Evolutionary conservation across 192 early-diverging fungal genomes (phyloP).

Genomic region (Umbelopsis vinacea): DNA sequence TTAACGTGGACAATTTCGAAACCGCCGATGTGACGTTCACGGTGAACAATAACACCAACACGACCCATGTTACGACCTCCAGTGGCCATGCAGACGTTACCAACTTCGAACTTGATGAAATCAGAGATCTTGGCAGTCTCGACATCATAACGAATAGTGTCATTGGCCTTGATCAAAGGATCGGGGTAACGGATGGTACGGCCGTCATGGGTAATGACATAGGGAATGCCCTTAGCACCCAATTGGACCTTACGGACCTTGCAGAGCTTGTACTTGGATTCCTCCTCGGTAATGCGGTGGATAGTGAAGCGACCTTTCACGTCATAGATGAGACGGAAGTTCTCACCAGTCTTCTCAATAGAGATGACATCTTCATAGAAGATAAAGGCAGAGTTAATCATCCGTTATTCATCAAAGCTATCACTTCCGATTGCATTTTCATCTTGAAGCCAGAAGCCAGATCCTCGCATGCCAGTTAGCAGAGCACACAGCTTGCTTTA

Average conservation of each 20-base stretch:
- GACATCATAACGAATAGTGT: constrained; percentile 96
- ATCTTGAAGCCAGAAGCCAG: constrained; percentile 14
- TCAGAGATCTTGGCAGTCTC: constrained; percentile 93
- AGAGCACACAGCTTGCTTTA: neutral
- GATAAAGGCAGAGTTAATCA: constrained; percentile 29
- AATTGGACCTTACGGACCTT: constrained; percentile 97
- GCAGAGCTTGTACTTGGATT: constrained; percentile 99
- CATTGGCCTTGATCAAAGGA: constrained; percentile 99
- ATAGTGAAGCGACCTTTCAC: constrained; percentile 99
- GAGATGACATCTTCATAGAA: constrained; percentile 76
- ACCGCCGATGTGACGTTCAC: constrained; percentile 96
- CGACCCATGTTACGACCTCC: constrained; percentile 99
- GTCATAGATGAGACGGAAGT: constrained; percentile 99
- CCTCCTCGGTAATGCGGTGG: constrained; percentile 98
- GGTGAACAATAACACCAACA: constrained; percentile 95
- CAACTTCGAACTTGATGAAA: constrained; percentile 96
- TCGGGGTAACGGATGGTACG: constrained; percentile 99
- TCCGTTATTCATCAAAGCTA: constrained; percentile 40
- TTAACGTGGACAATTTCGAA: constrained; percentile 99
- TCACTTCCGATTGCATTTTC: constrained; percentile 20
- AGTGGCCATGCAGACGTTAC: constrained; percentile 97
- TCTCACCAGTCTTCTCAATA: constrained; percentile 97
- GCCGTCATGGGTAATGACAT: constrained; percentile 97
- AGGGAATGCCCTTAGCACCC: constrained; percentile 96
- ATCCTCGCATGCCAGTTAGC: neutral